phyloP scores from a whole-genome alignment of 768 basidiomycete genomes.

The Daedalea quercina region DNA sequence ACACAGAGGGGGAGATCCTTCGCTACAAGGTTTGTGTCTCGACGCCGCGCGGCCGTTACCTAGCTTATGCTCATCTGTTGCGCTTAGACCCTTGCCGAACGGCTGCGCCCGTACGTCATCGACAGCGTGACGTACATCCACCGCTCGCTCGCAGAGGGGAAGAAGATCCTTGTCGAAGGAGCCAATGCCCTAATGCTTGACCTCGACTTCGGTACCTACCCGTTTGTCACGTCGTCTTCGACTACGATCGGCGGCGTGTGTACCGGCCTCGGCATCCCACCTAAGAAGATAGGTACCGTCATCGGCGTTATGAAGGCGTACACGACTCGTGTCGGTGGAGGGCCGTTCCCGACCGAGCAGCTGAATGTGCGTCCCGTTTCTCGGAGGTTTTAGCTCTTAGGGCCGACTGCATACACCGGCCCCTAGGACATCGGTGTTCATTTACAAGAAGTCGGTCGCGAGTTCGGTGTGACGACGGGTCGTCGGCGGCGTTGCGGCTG shows the following conservation, averaged over 20 bases:
- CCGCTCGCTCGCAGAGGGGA: slow-evolving; percentile 64
- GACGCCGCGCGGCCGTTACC: neutral
- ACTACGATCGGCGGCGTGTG: slow-evolving; percentile 94
- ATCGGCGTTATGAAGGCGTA: slow-evolving; percentile 98
- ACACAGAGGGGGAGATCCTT: slow-evolving; percentile 92
- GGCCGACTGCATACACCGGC: neutral
- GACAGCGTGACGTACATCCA: slow-evolving; percentile 88
- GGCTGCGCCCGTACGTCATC: slow-evolving; percentile 81
- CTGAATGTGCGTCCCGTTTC: slow-evolving; percentile 53
- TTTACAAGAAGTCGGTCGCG: slow-evolving; percentile 88
- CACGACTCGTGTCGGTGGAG: slow-evolving; percentile 97
- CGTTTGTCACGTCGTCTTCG: slow-evolving; percentile 92
- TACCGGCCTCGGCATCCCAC: slow-evolving; percentile 96
- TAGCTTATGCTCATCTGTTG: neutral
- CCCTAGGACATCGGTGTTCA: slow-evolving; percentile 77
- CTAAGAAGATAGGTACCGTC: slow-evolving; percentile 75
- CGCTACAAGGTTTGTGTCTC: slow-evolving; percentile 75
- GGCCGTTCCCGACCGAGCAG: slow-evolving; percentile 96
- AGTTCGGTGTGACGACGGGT: slow-evolving; percentile 91
- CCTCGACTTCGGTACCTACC: slow-evolving; percentile 96
- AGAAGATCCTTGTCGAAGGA: slow-evolving; percentile 88
- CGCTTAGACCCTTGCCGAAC: slow-evolving; percentile 73
- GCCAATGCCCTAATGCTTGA: slow-evolving; percentile 99
- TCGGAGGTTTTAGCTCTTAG: neutral
- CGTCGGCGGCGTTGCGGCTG: slow-evolving; percentile 91